Evolutionary conservation across 2,329 filamentous ascomycete genomes (phyloP), one percentile per base, ranked within the genome.

Genomic region (Cordyceps cicadae): DNA sequence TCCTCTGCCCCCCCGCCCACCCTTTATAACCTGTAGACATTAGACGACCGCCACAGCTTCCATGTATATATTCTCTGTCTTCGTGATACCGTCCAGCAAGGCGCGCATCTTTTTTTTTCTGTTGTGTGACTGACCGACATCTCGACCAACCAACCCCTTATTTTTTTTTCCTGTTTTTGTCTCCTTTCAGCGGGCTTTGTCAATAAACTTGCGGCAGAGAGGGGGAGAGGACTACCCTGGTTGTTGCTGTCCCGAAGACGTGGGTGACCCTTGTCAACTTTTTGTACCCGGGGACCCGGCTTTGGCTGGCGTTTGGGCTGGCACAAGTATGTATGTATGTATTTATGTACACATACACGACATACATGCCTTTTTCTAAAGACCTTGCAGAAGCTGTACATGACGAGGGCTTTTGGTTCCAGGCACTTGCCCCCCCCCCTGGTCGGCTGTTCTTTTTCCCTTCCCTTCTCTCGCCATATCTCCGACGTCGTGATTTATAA

Each of bases 351-450:
- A 37, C 34, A 37, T 14, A 14, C 34, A 11, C 34, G 7, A 37
- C 43, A 11, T n/a, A n/a, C 39, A 43, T 5, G 11, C 34, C 26
- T 53, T 34, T 37, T 37, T 21, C 19, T 37, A 8, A 56, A 45
- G 37, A n/a, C 48, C 34, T 37, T 59, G 56, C 48, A 59, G 56
- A 14, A 59, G 52, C 34, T 52, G 55, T 51, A 46, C 55, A 58
- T 58, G 52, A 43, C 3, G 41, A 39, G 49, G 37, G 48, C 49
- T 24, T 52, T 56, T 45, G 46, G 56, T 51, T 50, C 45, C 49
- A 52, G 15, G 21, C 49, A 45, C 49, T 37, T 14, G 34, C 11
- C 4, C 34, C 34, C 34, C 34, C 34, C 34, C 56, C 56, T 24
- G 12, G 56, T 52, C 24, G 17, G 14, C n/a, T 29, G 3, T 19